Percentiles rank a stretch among this genome's conserved stretches.
Evolutionary conservation across 352 stramenopile genomes (phyloP).

Genomic region (Phytophthora sp.): DNA sequence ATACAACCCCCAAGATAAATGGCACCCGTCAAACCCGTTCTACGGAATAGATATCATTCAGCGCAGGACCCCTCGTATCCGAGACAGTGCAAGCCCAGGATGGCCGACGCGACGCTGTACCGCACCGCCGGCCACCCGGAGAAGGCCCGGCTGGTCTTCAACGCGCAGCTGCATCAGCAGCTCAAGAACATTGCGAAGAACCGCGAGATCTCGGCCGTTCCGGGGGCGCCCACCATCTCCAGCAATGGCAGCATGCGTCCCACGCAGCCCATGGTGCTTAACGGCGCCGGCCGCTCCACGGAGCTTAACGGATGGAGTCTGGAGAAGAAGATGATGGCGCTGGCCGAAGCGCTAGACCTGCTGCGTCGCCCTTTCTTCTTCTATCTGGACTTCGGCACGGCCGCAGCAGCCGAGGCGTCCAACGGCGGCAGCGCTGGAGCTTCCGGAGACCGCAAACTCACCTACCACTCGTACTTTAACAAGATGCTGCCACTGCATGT

Average conservation of each 20-base stretch:
- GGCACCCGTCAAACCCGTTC: constrained; percentile 14
- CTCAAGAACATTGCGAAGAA: constrained; percentile 70
- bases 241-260: constrained; percentile 49
- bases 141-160: constrained; percentile 70
- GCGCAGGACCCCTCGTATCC: neutral
- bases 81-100: constrained; percentile 23
- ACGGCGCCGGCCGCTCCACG: constrained; percentile 41
- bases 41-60: constrained; percentile 18
- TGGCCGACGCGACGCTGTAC: constrained; percentile 53
- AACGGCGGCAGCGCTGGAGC: constrained; percentile 32
- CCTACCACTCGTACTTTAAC: constrained; percentile 69
- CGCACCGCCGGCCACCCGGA: constrained; percentile 56
- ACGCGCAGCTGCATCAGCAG: constrained; percentile 75
- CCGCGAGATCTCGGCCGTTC: constrained; percentile 53
- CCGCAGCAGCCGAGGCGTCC: constrained; percentile 28
- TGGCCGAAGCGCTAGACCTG: constrained; percentile 66
- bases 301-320: constrained; percentile 80
- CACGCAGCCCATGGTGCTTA: constrained; percentile 46
- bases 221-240: constrained; percentile 44
- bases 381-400: constrained; percentile 70
- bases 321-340: constrained; percentile 77
- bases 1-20: constrained; percentile 32
- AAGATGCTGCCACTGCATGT: constrained; percentile 73
- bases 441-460: constrained; percentile 54
- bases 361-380: constrained; percentile 78